Base-by-base conservation (phyloP, 2,329 filamentous ascomycete genomes). In the Chrysoporthe puriensis region DNA sequence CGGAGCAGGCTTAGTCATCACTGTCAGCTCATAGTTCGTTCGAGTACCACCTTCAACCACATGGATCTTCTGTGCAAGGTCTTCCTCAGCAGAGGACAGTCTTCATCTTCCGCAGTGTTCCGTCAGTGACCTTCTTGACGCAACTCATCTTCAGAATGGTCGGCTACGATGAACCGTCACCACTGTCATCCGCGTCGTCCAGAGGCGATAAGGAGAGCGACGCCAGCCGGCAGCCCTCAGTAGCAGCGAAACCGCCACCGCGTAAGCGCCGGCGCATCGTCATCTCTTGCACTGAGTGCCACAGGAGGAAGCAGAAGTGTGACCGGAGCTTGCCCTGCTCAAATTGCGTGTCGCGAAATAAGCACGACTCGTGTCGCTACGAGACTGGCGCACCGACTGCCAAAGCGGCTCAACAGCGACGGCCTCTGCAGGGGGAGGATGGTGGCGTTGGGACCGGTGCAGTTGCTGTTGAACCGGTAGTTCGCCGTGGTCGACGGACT, bases 291-390 rank as follows among this genome's bases (percentile, higher is more conserved):
- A 87, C 84, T 13, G 87, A 90, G 74, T 90, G 88, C 71, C 88
- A 90, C 76, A 81, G 87, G 69, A 82, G 88, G 69, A 90, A 90
- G 74, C 86, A 88, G 74, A 87, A 87, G 83, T 90, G 87, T 75
- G 86, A 90, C 73, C 83, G 87, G 68, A 81, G 84, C 69, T 79
- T 84, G 69, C 87, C 87, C 2, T 89, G 87, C 75, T 82, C 83
- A 59, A 88, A 88, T 74, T 90, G 87, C 76, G 79, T 83, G 43
- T 82, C 84, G 63, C 82, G 87, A 63, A 85, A 84, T 72, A 88
- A 87, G 74, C 81, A 85, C 70, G 77, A 80, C 2, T 77, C 80
- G n/a, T 90, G 87, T 73, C 79, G 79, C 32, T 90, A 89, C 73
- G 86, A 89, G 75, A 84, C 82, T 9, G 80, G 80, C 43, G 79